A percentile compares a stretch with the other conserved stretches of the same genome.
Evolutionary conservation across 495 filamentous ascomycete genomes (phyloP).

Genomic region (Cairneyella variabilis): DNA sequence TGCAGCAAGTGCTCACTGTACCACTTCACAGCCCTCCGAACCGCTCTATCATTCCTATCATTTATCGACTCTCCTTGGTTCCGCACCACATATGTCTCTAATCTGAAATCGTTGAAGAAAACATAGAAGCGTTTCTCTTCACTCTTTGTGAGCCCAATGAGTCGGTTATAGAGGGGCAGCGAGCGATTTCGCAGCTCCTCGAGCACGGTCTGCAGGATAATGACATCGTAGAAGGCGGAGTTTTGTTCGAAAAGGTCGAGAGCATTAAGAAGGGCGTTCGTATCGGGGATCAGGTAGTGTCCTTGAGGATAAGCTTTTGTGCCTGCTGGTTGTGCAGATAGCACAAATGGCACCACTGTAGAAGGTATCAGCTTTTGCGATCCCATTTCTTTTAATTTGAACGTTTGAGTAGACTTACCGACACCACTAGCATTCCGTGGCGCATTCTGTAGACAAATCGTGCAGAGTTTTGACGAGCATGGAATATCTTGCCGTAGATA

Average conservation of each 20-base stretch:
- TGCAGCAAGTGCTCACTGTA: slow-evolving; percentile 75
- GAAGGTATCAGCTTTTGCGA: slow-evolving; percentile 17
- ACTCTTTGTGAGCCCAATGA: slow-evolving; percentile 84
- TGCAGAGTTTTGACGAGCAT: slow-evolving; percentile 89
- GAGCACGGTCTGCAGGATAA: slow-evolving; percentile 91
- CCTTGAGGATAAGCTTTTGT: slow-evolving; percentile 78
- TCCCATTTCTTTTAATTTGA: not conserved
- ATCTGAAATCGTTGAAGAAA: slow-evolving; percentile 97
- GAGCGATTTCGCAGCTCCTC: slow-evolving; percentile 95
- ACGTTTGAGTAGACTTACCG: slow-evolving; percentile 53
- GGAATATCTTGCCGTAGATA: slow-evolving; percentile 96
- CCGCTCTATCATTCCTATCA: slow-evolving; percentile 91
- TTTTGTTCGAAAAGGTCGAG: slow-evolving; percentile 96
- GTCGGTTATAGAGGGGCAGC: slow-evolving; percentile 88
- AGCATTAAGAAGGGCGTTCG: slow-evolving; percentile 90
- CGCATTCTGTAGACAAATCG: slow-evolving; percentile 61
- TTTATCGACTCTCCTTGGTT: slow-evolving; percentile 84
- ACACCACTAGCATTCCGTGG: slow-evolving; percentile 75
- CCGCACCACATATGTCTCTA: slow-evolving; percentile 81
- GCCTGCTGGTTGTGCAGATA: slow-evolving; percentile 81
- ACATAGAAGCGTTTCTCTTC: slow-evolving; percentile 97
- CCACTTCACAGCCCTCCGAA: slow-evolving; percentile 83
- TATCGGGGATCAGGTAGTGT: slow-evolving; percentile 94
- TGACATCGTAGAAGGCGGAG: slow-evolving; percentile 88
- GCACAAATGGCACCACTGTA: slow-evolving; percentile 72